Conservation (phyloP, 1,284 basidiomycete genomes). For the Microbotryum saponariae region DNA sequence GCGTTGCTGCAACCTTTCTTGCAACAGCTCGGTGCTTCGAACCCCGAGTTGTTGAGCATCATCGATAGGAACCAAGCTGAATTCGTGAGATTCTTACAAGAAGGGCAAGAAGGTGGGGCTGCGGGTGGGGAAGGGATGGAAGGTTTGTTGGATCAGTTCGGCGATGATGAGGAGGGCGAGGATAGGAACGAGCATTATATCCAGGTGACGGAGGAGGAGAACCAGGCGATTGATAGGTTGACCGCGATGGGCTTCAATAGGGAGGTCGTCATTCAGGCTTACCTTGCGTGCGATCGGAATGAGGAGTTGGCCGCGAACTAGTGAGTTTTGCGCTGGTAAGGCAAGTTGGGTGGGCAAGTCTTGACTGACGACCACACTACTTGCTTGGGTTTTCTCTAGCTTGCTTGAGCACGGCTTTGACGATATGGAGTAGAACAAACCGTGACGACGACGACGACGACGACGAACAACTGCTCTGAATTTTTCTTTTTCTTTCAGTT, state of each 20-base stretch:
- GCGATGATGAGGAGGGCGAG: constrained; percentile 18
- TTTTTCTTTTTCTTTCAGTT: too few species aligned
- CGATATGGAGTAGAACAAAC: too few species aligned
- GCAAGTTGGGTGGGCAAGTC: not conserved
- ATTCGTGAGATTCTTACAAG: constrained; percentile 36
- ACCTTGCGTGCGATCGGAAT: constrained; percentile 87
- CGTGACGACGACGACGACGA: too few species aligned
- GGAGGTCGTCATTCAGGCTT: constrained; percentile 70
- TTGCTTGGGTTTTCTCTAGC: not conserved
- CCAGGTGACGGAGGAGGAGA: constrained; percentile 73
- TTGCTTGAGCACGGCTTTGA: too few species aligned
- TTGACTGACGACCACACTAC: not conserved
- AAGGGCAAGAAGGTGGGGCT: constrained; percentile 24
- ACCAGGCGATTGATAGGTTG: constrained; percentile 76
- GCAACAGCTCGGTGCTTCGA: constrained; percentile 66
- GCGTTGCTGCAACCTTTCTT: constrained; percentile 66
- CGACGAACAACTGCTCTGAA: too few species aligned
- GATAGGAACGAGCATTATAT: constrained; percentile 51
- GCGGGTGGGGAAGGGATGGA: constrained; percentile 27
- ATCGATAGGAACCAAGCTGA: constrained; percentile 36
- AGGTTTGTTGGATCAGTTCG: constrained; percentile 26
- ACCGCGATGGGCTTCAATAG: constrained; percentile 78
- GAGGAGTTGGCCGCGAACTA: constrained; percentile 91
- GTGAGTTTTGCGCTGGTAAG: constrained; percentile 1
- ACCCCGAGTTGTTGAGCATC: constrained; percentile 55